Conservation (phyloP, 805 yeast species). For the Candida odintsovae region DNA sequence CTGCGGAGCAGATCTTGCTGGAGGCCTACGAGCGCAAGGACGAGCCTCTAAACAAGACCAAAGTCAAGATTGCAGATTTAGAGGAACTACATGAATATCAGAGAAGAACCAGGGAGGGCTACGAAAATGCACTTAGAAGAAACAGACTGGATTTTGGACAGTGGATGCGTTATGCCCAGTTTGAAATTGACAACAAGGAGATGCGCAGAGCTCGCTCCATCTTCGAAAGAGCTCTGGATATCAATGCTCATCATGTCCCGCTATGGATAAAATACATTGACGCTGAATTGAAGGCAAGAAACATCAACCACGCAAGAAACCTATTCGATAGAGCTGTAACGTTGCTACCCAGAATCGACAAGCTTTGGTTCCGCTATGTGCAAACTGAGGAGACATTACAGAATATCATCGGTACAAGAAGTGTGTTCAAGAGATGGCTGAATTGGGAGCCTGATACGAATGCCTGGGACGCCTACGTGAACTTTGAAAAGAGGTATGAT, state of each 20-base stretch:
- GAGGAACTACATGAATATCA: constrained; percentile 79
- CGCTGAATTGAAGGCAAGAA: constrained; percentile 63
- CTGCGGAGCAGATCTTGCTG: constrained; percentile 57
- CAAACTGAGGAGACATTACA: constrained; percentile 77
- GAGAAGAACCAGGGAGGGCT: constrained; percentile 71
- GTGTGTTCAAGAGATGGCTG: constrained; percentile 74
- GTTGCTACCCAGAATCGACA: constrained; percentile 71
- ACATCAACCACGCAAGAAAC: constrained; percentile 85
- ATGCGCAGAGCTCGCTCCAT: constrained; percentile 75
- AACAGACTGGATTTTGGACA: constrained; percentile 78
- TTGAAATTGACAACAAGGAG: constrained; percentile 81
- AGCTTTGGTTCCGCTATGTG: constrained; percentile 81
- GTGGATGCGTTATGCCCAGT: constrained; percentile 88
- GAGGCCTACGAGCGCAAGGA: constrained; percentile 53
- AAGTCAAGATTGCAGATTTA: constrained; percentile 56
- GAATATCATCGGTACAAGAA: constrained; percentile 54
- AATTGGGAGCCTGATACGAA: constrained; percentile 61
- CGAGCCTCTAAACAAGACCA: constrained; percentile 32
- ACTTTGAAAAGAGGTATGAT: constrained; percentile 64
- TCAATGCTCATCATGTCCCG: constrained; percentile 69
- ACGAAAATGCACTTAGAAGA: constrained; percentile 79
- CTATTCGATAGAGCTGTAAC: constrained; percentile 72
- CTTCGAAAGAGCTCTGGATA: constrained; percentile 80
- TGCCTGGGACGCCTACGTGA: constrained; percentile 73
- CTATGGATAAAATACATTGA: constrained; percentile 84